Evolutionary conservation across 345 rosid species (phyloP), one percentile per base, ranked within the genome.

Genomic region (Brassica cretica): DNA sequence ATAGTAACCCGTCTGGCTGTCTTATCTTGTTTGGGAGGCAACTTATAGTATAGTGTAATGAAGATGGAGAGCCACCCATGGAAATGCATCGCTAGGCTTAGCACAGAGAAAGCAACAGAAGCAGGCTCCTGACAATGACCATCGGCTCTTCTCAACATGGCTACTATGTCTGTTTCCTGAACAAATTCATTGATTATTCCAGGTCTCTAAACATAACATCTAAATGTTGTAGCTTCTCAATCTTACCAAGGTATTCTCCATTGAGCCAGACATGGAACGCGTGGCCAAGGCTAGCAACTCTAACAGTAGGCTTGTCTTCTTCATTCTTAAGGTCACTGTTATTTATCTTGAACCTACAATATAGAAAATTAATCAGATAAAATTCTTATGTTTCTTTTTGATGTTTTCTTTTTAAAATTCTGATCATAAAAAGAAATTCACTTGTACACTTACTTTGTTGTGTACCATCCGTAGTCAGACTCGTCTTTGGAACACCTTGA

Each of bases 121-220:
- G 10, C 41, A 8, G 41, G 10, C 10, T 37, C 41, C 9, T 8
- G 41, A 37, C 41, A 39, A 3, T 39, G 46, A 9, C 46, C 46
- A 39, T 39, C 46, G 14, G 14, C 89, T 91, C 87, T 93, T 95
- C 74, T 89, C 90, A 0, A 85, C 74, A 39, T 95, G 90, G 84
- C 90, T 92, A 19, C 99, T 97, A 74, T 93, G 98, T 49, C 75
- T 87, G n/a, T 73, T 24, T 77, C 98, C 98, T 94, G 18, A n/a
- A n/a, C n/a, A n/a, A n/a, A n/a, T n/a, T n/a, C n/a, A n/a, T n/a
- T n/a, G n/a, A n/a, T n/a, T n/a, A n/a, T n/a, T n/a, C n/a, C n/a
- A n/a, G n/a, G n/a, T n/a, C n/a, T n/a, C n/a, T n/a, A n/a, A n/a
- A n/a, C n/a, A n/a, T n/a, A n/a, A n/a, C n/a, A n/a, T n/a, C n/a